Evolutionary conservation across 192 early-diverging fungal species (phyloP).

Genomic region (Thoreauomyces humboldtii): DNA sequence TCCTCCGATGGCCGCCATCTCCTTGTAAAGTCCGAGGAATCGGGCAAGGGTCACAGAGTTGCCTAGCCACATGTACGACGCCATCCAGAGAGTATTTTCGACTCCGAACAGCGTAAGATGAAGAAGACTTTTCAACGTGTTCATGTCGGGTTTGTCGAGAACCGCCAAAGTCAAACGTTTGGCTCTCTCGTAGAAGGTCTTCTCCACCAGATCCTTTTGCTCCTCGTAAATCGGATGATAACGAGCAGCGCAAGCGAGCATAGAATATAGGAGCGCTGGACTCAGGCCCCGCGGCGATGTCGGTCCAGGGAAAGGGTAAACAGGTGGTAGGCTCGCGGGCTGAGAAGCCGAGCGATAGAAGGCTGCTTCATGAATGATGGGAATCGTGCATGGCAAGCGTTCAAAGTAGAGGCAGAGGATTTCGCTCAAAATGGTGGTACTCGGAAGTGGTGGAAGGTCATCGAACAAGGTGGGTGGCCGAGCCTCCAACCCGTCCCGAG

Average conservation of each 20-base stretch:
- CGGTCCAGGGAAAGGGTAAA: neutral
- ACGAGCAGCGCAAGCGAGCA: slow-evolving; percentile 29
- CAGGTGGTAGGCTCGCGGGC: slow-evolving; percentile 10
- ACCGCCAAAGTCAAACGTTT: neutral
- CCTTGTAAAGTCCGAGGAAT: slow-evolving; percentile 21
- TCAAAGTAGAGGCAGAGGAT: slow-evolving; percentile 28
- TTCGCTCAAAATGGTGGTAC: slow-evolving; percentile 8
- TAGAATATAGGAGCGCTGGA: slow-evolving; percentile 24
- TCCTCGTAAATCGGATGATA: slow-evolving; percentile 17
- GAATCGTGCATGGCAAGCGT: slow-evolving; percentile 14
- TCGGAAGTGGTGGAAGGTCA: slow-evolving; percentile 26
- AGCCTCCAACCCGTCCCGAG: neutral
- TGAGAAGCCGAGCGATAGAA: slow-evolving; percentile 20
- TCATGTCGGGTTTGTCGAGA: slow-evolving; percentile 20
- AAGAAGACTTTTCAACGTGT: slow-evolving; percentile 17
- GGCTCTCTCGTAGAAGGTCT: slow-evolving; percentile 24
- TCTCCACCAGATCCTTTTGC: neutral
- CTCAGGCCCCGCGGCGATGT: neutral
- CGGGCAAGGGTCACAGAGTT: slow-evolving; percentile 17
- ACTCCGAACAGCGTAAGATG: slow-evolving; percentile 26
- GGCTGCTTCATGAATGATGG: slow-evolving; percentile 25
- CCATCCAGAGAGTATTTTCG: slow-evolving; percentile 32
- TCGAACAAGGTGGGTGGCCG: slow-evolving; percentile 20
- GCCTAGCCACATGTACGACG: slow-evolving; percentile 29
- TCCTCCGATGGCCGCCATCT: slow-evolving; percentile 5